Evolutionary conservation across 1,139 yeast genomes (phyloP), one percentile per base, ranked within the genome.

Genomic region (Yamadazyma conglobata): DNA sequence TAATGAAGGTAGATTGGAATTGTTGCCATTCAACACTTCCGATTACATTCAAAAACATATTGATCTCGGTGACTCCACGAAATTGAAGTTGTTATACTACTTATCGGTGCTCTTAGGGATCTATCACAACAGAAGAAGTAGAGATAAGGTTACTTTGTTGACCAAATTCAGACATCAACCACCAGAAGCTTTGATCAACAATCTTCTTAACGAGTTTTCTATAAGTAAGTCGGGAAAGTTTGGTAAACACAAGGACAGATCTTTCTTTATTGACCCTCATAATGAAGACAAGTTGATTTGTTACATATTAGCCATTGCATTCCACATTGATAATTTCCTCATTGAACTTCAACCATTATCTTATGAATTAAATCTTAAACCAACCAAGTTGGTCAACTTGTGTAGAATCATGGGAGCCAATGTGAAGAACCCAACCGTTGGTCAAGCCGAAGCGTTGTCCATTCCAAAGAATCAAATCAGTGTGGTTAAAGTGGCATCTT

Each of bases 281-380:
- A 76, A 78, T 50, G 95, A 87, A 58, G 95, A 87, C 60, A 87
- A 83, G 58, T 66, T 91, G 30, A 64, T 91, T 43, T 83, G 96
- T 56, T 83, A 78, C 58, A 65, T 88, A 32, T 64, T 91, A 40
- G 84, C 84, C 6, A 58, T 83, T 28, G 68, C 85, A 30, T 63
- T 93, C 53, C 89, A 83, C 53, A 67, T 89, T 35, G 88, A 86
- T 52, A 78, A 76, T 43, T 91, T 78, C 60, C 64, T 75, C 39
- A 74, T 87, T 15, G 94, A 86, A 46, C 61, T 88, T 25, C 73
- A 84, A 6, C 94, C 95, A 14, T 62, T 91, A 45, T 89, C 96
- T 3, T 79, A 81, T 43, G 97, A 89, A 54, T 67, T 91, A 37
- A 82, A 87, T 34, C 60, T 88, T 52, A 87, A 87, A 52, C 91